Evolutionary conservation across 2,329 filamentous ascomycete species (phyloP), one percentile per base, ranked within the genome.

Genomic region (Beauveria australis): DNA sequence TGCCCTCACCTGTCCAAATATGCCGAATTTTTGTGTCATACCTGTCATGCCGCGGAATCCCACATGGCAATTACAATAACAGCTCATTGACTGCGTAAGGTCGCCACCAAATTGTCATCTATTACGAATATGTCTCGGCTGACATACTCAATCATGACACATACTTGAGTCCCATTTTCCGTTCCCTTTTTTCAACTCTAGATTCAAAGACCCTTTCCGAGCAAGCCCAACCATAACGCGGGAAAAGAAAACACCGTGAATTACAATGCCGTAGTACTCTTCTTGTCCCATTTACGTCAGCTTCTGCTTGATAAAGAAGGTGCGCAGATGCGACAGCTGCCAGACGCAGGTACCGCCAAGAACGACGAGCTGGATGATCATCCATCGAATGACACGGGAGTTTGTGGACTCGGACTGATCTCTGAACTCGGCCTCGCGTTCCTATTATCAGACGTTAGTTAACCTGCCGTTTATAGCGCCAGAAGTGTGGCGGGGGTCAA

Each of bases 301-400:
- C 83, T 99, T 99, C 81, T 97, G 93, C 84, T 99, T 99, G 81
- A 99, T 99, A 80, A 99, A 99, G 84, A 99, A 99, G 52, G 90
- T 89, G 67, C 94, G 85, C 69, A 99, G 83, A 77, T 99, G 93
- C 59, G 92, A 96, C 52, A 99, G 81, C 76, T 99, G 94, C 94
- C 94, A 99, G 63, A 91, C 90, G 77, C 94, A 99, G 40, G 94
- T 96, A 60, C 88, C 81, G 60, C 87, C 90, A 59, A 99, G 81
- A 43, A 97, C 85, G 57, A 86, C 82, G 63, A 97, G 79, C 76
- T 99, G 94, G 67, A 97, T 88, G 66, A 97, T 71, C 66, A 94
- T 93, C 93, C 94, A 99, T 68, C 92, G 87, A 55, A 97, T 86
- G 65, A 97, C 93, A 69, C 93, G 89, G 60, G 86, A 80, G 76